A percentile compares a stretch with the other conserved stretches of the same genome.
phyloP scores from a whole-genome alignment of 495 filamentous ascomycete genomes.

The Recurvomyces mirabilis region DNA sequence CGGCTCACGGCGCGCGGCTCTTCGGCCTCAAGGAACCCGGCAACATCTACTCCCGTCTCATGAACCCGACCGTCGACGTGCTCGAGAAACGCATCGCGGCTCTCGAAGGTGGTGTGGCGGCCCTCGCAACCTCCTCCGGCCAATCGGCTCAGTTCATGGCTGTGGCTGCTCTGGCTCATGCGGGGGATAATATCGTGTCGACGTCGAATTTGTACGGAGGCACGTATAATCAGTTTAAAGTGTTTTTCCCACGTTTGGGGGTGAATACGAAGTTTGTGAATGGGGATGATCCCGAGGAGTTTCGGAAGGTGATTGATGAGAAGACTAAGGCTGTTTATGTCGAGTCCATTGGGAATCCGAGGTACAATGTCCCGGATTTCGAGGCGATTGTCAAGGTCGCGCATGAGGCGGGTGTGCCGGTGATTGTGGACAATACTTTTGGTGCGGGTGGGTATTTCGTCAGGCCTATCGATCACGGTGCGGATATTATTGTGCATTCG shows the following conservation, averaged over 20 bases:
- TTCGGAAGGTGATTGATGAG: constrained; percentile 80
- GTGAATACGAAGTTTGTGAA: constrained; percentile 84
- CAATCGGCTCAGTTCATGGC: constrained; percentile 94
- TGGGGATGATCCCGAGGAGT: constrained; percentile 72
- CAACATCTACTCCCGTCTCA: constrained; percentile 96
- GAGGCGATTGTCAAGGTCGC: constrained; percentile 31
- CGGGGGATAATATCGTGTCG: constrained; percentile 90
- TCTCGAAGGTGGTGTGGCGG: constrained; percentile 86
- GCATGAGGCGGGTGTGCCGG: constrained; percentile 37
- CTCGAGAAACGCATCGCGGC: constrained; percentile 96
- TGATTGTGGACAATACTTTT: constrained; percentile 96
- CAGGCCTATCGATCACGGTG: constrained; percentile 80
- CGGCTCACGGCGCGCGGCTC: constrained; percentile 86
- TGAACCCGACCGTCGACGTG: constrained; percentile 97
- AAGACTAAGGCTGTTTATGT: constrained; percentile 94
- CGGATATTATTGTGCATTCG: constrained; percentile 86
- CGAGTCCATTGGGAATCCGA: constrained; percentile 91
- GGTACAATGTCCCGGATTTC: constrained; percentile 64
- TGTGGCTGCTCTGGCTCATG: constrained; percentile 67
- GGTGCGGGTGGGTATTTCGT: constrained; percentile 89
- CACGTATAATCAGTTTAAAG: constrained; percentile 98
- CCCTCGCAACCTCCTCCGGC: constrained; percentile 79
- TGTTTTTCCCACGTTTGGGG: constrained; percentile 74
- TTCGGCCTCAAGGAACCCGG: constrained; percentile 97
- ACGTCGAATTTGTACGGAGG: constrained; percentile 92